Evolutionary conservation across 305 asterid genomes (phyloP).

Genomic region (Andrographis paniculata): DNA sequence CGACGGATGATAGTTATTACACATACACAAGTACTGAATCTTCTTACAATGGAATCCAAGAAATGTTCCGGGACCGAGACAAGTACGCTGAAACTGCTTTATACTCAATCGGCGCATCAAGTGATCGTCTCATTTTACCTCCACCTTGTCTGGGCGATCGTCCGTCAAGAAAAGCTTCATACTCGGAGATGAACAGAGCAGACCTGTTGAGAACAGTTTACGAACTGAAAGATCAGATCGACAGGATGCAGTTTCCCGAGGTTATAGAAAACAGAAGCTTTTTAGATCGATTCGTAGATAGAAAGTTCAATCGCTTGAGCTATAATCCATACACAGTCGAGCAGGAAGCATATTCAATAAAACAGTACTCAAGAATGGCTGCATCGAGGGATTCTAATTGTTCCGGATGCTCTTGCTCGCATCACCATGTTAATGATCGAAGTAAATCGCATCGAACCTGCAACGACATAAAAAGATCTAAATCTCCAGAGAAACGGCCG

Average conservation of each 20-base stretch:
- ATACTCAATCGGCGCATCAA: slow-evolving; percentile 14
- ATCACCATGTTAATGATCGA: slow-evolving; percentile 19
- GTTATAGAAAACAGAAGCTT: slow-evolving; percentile 19
- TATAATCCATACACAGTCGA: slow-evolving; percentile 24
- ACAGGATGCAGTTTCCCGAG: slow-evolving; percentile 33
- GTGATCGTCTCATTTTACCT: slow-evolving; percentile 20
- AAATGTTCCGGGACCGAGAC: slow-evolving; percentile 29
- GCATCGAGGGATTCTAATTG: slow-evolving; percentile 55
- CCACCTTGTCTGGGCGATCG: slow-evolving; percentile 29
- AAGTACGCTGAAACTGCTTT: slow-evolving; percentile 20
- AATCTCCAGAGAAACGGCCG: slow-evolving; percentile 34
- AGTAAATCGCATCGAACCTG: slow-evolving; percentile 31
- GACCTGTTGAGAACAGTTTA: slow-evolving; percentile 60
- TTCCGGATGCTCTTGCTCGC: slow-evolving; percentile 44
- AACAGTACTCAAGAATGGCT: slow-evolving; percentile 34
- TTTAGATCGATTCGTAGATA: slow-evolving; percentile 19
- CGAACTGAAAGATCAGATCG: slow-evolving; percentile 66
- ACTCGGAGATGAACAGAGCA: slow-evolving; percentile 40
- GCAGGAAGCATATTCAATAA: slow-evolving; percentile 26
- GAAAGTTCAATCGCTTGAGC: slow-evolving; percentile 22
- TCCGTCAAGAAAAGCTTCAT: slow-evolving; percentile 28
- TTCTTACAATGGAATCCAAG: slow-evolving; percentile 23
- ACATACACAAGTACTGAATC: slow-evolving; percentile 24
- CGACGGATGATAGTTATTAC: too few relatives aligned
- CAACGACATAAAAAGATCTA: slow-evolving; percentile 33